A percentile compares a stretch with the other conserved stretches of the same genome.
phyloP scores from a whole-genome alignment of 1,284 basidiomycete species.

The Tylopilus sp. region DNA sequence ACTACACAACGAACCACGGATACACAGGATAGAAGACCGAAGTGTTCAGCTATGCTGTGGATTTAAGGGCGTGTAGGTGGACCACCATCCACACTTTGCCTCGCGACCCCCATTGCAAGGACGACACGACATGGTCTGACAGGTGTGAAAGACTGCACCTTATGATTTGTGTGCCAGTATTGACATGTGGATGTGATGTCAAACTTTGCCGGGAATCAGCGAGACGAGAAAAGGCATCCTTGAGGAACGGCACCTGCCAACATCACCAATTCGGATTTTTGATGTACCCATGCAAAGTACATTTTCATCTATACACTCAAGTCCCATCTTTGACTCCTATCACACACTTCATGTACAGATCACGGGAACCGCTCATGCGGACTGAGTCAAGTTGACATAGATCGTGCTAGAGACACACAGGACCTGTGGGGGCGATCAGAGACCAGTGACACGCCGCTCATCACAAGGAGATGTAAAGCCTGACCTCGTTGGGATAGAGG shows the following conservation, averaged over 20 bases:
- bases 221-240: neutral
- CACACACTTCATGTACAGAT: neutral
- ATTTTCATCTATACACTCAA: neutral
- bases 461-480: neutral
- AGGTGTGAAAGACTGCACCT: too few relatives aligned
- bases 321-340: neutral
- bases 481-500: slow-evolving; percentile 53
- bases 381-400: slow-evolving; percentile 30
- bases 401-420: slow-evolving; percentile 37
- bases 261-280: neutral
- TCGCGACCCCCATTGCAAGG: too few relatives aligned
- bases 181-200: neutral
- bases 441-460: slow-evolving; percentile 6
- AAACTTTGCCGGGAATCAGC: neutral
- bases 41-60: too few relatives aligned
- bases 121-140: too few relatives aligned
- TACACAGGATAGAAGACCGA: too few relatives aligned
- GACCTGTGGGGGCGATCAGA: slow-evolving; percentile 25
- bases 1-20: too few relatives aligned
- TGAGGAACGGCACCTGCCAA: neutral
- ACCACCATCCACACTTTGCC: too few relatives aligned
- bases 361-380: slow-evolving; percentile 14
- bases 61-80: too few relatives aligned
- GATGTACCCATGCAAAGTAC: neutral
- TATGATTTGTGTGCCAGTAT: too few relatives aligned